phyloP scores from a whole-genome alignment of 345 rosid species.

The Corchorus capsularis region DNA sequence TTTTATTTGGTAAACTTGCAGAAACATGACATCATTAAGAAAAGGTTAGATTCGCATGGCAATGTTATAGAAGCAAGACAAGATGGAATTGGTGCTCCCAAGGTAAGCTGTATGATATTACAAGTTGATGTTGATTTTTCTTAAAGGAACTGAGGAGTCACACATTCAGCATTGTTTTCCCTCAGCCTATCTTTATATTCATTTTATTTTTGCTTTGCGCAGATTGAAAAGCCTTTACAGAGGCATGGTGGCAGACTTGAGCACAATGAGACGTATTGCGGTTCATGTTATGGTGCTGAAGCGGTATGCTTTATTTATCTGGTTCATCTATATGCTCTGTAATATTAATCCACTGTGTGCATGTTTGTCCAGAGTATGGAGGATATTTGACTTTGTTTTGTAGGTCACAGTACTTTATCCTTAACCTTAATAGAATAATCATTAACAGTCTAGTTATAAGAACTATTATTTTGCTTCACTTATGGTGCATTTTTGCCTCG shows the following conservation, averaged over 20 bases:
- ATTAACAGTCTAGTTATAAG: background rate
- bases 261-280: slow-evolving; percentile 95
- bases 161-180: background rate
- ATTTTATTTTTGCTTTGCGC: slow-evolving; percentile 32
- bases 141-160: background rate
- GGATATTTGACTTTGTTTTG: background rate
- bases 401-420: slow-evolving; percentile 4
- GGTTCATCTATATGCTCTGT: background rate
- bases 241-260: slow-evolving; percentile 96
- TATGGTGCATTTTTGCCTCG: background rate
- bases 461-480: background rate
- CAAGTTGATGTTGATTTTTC: background rate
- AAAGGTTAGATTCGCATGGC: slow-evolving; percentile 74
- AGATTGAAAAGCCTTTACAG: slow-evolving; percentile 93
- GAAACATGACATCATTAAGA: slow-evolving; percentile 92
- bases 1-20: slow-evolving; percentile 35
- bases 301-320: slow-evolving; percentile 44
- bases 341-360: slow-evolving; percentile 1
- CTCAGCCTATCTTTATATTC: slow-evolving; percentile 16
- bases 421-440: background rate
- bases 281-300: slow-evolving; percentile 95
- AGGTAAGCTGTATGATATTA: slow-evolving; percentile 49
- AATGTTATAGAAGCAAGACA: slow-evolving; percentile 75
- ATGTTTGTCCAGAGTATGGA: background rate
- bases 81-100: slow-evolving; percentile 89